Evolutionary conservation across 148 eudicot genomes (phyloP).

Genomic region (Fagopyrum tataricum): DNA sequence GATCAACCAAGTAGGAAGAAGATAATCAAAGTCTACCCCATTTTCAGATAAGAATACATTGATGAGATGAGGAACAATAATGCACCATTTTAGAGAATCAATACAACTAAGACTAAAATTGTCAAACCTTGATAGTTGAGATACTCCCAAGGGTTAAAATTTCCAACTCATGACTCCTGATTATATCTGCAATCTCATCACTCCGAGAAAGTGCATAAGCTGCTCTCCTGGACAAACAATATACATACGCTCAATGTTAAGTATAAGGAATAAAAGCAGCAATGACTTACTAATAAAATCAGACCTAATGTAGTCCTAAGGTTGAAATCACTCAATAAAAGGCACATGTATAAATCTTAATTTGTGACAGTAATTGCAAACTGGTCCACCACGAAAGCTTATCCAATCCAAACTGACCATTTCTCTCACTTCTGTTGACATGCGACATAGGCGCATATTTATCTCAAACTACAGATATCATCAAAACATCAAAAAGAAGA

Average conservation of each 20-base stretch:
- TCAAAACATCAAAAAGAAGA: neutral
- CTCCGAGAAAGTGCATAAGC: slow-evolving; percentile 72
- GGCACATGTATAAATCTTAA: neutral
- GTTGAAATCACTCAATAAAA: neutral
- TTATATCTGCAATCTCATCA: slow-evolving; percentile 36
- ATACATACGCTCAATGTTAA: neutral
- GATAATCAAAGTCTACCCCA: too few relatives aligned
- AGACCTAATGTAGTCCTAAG: neutral
- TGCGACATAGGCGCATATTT: neutral
- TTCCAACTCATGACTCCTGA: slow-evolving; percentile 49
- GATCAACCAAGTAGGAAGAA: too few relatives aligned
- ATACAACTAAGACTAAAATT: neutral
- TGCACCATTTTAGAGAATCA: neutral
- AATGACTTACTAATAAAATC: neutral
- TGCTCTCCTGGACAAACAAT: slow-evolving; percentile 45
- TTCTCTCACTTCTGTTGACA: neutral
- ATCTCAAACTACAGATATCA: neutral
- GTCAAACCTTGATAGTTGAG: slow-evolving; percentile 57
- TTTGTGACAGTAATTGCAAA: neutral
- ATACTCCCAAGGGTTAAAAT: slow-evolving; percentile 65
- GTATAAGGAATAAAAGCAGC: too few relatives aligned
- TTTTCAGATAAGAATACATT: neutral
- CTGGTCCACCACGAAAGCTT: neutral
- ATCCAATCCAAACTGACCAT: too few relatives aligned
- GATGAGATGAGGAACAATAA: neutral